These are phyloP conservation scores for Margaritispora aquatica DNA, from an alignment of 495 filamentous ascomycete genomes.

Conservation along the genomic window DNA sequence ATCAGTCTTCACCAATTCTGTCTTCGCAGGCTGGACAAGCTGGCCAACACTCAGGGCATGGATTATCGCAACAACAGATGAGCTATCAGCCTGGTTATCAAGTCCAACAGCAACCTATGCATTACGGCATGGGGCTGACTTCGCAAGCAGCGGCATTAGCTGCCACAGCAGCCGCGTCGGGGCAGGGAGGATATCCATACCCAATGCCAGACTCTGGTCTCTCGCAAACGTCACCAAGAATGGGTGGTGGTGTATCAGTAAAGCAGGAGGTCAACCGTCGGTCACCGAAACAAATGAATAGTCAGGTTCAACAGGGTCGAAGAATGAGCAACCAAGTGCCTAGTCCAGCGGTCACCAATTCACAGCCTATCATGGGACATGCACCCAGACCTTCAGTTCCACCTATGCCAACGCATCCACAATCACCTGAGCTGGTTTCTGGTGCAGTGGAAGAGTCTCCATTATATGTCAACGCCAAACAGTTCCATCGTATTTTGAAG, in stretches of 20 bases:
- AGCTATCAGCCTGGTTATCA: conserved; percentile 51
- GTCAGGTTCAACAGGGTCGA: conserved; percentile 34
- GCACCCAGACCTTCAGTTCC: conserved; percentile 38
- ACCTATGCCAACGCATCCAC: conserved; percentile 52
- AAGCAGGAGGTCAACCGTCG: conserved; percentile 54
- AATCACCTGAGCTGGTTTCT: conserved; percentile 76
- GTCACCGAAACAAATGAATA: conserved; percentile 57
- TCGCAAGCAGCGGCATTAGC: conserved; percentile 64
- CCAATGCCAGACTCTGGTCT: conserved; percentile 48
- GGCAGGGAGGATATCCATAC: conserved; percentile 47
- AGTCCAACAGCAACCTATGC: conserved; percentile 50
- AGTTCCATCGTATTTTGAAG: conserved; percentile 96
- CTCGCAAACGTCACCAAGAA: conserved; percentile 54
- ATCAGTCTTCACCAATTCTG: conserved; percentile 54
- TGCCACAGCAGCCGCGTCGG: conserved; percentile 61
- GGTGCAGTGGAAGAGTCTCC: conserved; percentile 86
- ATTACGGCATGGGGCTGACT: conserved; percentile 52
- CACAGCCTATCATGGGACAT: conserved; percentile 54
- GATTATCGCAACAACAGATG: conserved; percentile 40
- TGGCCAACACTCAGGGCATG: conserved; percentile 47
- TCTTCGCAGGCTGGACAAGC: conserved; percentile 50
- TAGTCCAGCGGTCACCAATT: conserved; percentile 53
- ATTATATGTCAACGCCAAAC: conserved; percentile 96
- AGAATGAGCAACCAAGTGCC: conserved; percentile 55
- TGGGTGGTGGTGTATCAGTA: conserved; percentile 40